phyloP scores from a whole-genome alignment of 2,329 filamentous ascomycete genomes.

The Alternaria postmessia region DNA sequence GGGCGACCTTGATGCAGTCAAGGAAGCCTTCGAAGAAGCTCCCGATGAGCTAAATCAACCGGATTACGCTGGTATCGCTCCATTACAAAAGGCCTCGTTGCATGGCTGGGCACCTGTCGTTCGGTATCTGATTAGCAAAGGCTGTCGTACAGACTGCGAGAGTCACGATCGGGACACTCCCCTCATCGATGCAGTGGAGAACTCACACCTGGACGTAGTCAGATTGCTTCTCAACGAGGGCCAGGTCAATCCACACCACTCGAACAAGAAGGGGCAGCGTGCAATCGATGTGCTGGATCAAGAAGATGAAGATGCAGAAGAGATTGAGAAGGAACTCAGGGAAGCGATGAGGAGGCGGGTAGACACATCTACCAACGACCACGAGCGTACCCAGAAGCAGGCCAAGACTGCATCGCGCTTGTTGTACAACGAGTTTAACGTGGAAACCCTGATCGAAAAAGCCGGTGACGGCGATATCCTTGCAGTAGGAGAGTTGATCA shows the following conservation, averaged over 20 bases:
- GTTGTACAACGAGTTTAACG: constrained; percentile 60
- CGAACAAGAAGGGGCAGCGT: constrained; percentile 91
- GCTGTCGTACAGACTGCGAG: constrained; percentile 83
- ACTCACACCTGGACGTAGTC: constrained; percentile 89
- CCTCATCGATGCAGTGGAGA: constrained; percentile 94
- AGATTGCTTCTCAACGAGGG: constrained; percentile 83
- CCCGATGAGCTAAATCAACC: constrained; percentile 88
- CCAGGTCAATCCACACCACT: constrained; percentile 82
- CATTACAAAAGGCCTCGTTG: constrained; percentile 89
- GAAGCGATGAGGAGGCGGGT: constrained; percentile 60
- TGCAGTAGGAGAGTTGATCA: constrained; percentile 59
- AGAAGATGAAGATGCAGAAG: constrained; percentile 78
- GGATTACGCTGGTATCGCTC: constrained; percentile 96
- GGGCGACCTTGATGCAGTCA: constrained; percentile 81
- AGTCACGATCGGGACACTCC: constrained; percentile 84
- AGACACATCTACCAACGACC: constrained; percentile 59
- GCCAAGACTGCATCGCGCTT: constrained; percentile 53
- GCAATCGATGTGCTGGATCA: constrained; percentile 83
- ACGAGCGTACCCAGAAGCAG: constrained; percentile 34
- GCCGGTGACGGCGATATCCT: constrained; percentile 59
- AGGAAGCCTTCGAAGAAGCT: constrained; percentile 75
- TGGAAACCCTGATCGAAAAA: constrained; percentile 58
- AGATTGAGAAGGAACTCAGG: constrained; percentile 78
- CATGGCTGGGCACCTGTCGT: constrained; percentile 89
- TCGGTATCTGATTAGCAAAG: constrained; percentile 81